Conservation (phyloP, 1,139 yeast genomes). For the Kodamaea sp. region DNA sequence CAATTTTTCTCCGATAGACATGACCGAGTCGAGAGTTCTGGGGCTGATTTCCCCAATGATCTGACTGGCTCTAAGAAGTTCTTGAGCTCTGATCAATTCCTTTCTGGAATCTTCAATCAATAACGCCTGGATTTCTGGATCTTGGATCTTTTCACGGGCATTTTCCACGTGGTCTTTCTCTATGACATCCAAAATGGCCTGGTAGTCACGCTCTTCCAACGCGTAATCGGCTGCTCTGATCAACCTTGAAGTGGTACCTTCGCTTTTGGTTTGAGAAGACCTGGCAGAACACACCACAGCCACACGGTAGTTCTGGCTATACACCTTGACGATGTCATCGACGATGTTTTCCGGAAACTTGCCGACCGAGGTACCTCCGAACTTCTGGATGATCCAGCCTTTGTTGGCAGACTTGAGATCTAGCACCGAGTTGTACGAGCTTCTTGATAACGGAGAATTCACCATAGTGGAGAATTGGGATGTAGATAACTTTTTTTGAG, state of each 20-base stretch:
- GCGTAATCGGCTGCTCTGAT: slow-evolving; percentile 81
- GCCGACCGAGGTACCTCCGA: slow-evolving; percentile 98
- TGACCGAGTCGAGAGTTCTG: slow-evolving; percentile 83
- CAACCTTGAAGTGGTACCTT: slow-evolving; percentile 90
- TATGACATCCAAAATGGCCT: slow-evolving; percentile 57
- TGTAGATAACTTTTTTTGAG: too few species aligned
- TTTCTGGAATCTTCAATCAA: slow-evolving; percentile 57
- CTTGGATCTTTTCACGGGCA: slow-evolving; percentile 57
- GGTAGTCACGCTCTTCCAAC: slow-evolving; percentile 54
- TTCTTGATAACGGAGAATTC: slow-evolving; percentile 9
- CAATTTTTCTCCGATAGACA: slow-evolving; percentile 92
- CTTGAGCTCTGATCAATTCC: slow-evolving; percentile 69
- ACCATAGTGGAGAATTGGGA: slow-evolving; percentile 4
- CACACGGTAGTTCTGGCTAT: slow-evolving; percentile 62
- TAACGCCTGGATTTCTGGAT: slow-evolving; percentile 43
- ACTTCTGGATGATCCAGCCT: slow-evolving; percentile 91
- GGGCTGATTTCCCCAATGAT: slow-evolving; percentile 90
- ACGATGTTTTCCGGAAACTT: slow-evolving; percentile 86
- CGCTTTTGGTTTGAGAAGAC: slow-evolving; percentile 85
- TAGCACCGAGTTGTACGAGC: slow-evolving; percentile 44
- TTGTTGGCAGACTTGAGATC: slow-evolving; percentile 31
- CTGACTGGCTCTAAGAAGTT: slow-evolving; percentile 80
- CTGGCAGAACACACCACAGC: slow-evolving; percentile 97
- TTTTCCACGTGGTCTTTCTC: slow-evolving; percentile 77
- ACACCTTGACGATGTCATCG: slow-evolving; percentile 74